Evolutionary conservation across 2,329 filamentous ascomycete species (phyloP).

Genomic region (Mycocentrospora acerina): DNA sequence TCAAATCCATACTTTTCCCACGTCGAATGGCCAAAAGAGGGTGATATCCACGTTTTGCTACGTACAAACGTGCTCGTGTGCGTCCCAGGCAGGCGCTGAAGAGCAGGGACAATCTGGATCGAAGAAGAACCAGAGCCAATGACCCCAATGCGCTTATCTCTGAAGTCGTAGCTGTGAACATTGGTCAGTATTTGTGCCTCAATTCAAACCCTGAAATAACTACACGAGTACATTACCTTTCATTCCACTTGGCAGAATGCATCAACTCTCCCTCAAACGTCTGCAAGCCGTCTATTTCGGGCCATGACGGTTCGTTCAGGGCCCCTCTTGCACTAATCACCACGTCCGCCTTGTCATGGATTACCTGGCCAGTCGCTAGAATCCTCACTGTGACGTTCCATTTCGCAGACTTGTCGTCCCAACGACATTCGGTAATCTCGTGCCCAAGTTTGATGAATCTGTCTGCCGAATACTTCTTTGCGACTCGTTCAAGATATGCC

Average conservation of each 20-base stretch:
- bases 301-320: constrained; percentile 37
- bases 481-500: constrained; percentile 37
- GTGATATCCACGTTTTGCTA: constrained; percentile 41
- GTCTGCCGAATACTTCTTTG: constrained; percentile 40
- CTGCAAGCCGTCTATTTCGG: constrained; percentile 33
- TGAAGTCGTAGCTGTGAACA: constrained; percentile 30
- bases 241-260: constrained; percentile 40
- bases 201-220: too few species aligned
- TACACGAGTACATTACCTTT: too few species aligned
- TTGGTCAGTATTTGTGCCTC: too few species aligned
- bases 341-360: constrained; percentile 31
- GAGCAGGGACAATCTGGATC: constrained; percentile 45
- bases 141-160: constrained; percentile 37
- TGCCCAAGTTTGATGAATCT: constrained; percentile 42
- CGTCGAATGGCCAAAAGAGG: constrained; percentile 33
- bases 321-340: constrained; percentile 36
- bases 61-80: constrained; percentile 36
- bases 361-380: constrained; percentile 26
- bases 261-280: constrained; percentile 38
- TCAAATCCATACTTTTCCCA: constrained; percentile 40
- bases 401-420: constrained; percentile 35
- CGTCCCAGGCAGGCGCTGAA: constrained; percentile 39
- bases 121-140: constrained; percentile 42
- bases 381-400: constrained; percentile 42
- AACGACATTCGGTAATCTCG: constrained; percentile 36